phyloP scores from a whole-genome alignment of 2,329 filamentous ascomycete genomes.

The Ceratocystis harringtonii region DNA sequence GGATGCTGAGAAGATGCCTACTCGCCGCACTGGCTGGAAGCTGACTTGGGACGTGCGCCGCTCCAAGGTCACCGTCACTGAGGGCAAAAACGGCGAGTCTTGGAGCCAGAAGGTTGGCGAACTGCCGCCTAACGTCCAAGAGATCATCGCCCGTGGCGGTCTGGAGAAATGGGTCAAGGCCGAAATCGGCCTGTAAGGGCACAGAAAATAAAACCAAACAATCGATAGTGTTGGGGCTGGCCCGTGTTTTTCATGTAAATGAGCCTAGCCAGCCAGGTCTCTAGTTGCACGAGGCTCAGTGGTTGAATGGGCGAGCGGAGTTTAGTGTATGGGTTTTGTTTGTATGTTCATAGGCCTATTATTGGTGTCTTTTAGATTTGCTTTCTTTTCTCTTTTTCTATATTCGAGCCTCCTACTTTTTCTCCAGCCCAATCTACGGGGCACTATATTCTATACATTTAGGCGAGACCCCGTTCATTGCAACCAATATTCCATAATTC shows the following conservation, averaged over 20 bases:
- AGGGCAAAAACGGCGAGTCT: slow-evolving; percentile 48
- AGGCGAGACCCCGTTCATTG: not conserved
- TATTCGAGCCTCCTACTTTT: not conserved
- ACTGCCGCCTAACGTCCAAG: slow-evolving; percentile 72
- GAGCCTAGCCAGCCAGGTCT: not conserved
- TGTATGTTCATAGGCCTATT: slow-evolving; percentile 3
- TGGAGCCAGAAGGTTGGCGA: slow-evolving; percentile 77
- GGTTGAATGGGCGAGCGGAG: not conserved
- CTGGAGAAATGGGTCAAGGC: slow-evolving; percentile 71
- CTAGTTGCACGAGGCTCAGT: not conserved
- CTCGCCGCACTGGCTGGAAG: slow-evolving; percentile 67
- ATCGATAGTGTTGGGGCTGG: not conserved
- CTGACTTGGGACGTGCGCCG: slow-evolving; percentile 66
- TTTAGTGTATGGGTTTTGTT: slow-evolving; percentile 3
- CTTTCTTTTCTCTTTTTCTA: slow-evolving; percentile 5
- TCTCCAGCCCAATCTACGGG: not conserved
- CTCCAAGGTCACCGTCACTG: slow-evolving; percentile 54
- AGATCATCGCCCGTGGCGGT: slow-evolving; percentile 64
- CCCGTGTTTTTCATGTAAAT: not conserved
- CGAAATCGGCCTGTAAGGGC: slow-evolving; percentile 33
- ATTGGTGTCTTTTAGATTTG: not conserved
- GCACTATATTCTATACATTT: not conserved
- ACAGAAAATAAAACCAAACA: not conserved
- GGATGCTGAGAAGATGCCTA: slow-evolving; percentile 36
- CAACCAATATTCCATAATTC: not conserved